Percentiles rank a stretch among this genome's conserved stretches.
These are phyloP conservation scores for Pseudogymnoascus sp. DNA, from an alignment of 2,329 filamentous ascomycete genomes.

Conservation along the genomic window DNA sequence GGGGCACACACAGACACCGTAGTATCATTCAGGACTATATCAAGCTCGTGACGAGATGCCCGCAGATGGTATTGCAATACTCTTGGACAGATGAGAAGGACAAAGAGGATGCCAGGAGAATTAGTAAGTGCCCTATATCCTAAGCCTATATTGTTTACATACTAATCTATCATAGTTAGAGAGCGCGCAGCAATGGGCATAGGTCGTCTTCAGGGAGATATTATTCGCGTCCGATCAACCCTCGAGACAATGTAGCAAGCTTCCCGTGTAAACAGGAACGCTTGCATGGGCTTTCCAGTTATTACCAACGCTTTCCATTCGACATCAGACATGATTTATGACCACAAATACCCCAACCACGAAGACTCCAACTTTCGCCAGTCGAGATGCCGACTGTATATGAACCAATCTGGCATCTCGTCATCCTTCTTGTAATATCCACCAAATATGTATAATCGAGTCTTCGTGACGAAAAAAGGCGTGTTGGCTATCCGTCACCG, in stretches of 20 bases:
- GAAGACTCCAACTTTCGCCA: background rate
- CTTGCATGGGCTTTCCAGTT: background rate
- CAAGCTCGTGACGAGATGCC: slow-evolving; percentile 2
- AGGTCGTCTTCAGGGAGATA: background rate
- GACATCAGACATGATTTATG: background rate
- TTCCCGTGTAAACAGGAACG: background rate
- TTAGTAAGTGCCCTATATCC: background rate
- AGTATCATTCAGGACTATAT: background rate
- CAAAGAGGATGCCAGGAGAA: background rate
- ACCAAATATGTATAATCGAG: background rate
- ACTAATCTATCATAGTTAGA: background rate
- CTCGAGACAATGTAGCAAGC: background rate
- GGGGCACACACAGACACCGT: background rate
- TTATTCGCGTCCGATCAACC: background rate
- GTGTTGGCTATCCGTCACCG: background rate
- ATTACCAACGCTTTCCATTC: background rate
- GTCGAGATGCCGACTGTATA: background rate
- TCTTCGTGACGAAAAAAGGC: background rate
- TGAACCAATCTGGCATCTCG: background rate
- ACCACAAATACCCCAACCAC: background rate
- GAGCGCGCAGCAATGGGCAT: background rate
- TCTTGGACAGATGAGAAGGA: slow-evolving; percentile 3
- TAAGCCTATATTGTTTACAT: background rate
- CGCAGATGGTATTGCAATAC: background rate
- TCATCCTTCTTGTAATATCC: background rate